A percentile compares a stretch with the other conserved stretches of the same genome.
Conservation (phyloP, 768 basidiomycete species). For the Mycena amicta region DNA sequence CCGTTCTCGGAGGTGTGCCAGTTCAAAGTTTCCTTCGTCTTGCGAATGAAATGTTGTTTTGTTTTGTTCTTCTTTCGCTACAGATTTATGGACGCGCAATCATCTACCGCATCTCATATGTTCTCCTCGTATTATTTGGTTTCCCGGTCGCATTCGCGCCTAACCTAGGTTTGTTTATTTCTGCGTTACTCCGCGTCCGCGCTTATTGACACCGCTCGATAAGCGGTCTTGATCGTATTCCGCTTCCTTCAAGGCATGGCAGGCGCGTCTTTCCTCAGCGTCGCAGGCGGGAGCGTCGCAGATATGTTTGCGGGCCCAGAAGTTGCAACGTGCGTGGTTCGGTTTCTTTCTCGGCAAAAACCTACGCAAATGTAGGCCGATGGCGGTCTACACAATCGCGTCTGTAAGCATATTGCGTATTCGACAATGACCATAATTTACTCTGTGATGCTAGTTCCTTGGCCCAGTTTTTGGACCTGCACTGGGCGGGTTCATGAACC, state of each 20-base stretch:
- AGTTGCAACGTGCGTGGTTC: conserved; percentile 56
- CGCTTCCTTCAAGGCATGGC: conserved; percentile 58
- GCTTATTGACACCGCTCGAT: not conserved
- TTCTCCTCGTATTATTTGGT: conserved; percentile 62
- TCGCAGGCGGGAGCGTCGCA: conserved; percentile 56
- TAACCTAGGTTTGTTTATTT: not conserved
- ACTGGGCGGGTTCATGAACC: conserved; percentile 65
- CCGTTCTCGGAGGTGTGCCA: conserved; percentile 51
- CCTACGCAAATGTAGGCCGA: conserved; percentile 36
- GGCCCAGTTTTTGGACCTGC: conserved; percentile 12
- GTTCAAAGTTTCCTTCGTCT: no score
- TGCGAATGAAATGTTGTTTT: no score
- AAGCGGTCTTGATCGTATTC: conserved; percentile 62
- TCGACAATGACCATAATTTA: conserved; percentile 16
- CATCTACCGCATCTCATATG: conserved; percentile 65
- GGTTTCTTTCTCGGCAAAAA: not conserved
- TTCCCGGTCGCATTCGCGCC: conserved; percentile 77
- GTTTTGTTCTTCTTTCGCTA: conserved; percentile 29
- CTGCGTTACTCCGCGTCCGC: not conserved
- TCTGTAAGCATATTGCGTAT: conserved; percentile 49
- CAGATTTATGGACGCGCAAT: conserved; percentile 65
- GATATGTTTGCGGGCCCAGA: conserved; percentile 58
- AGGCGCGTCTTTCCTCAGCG: conserved; percentile 59
- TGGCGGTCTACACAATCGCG: conserved; percentile 57
- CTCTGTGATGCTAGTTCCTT: conserved; percentile 4